Base-by-base conservation (phyloP, 2,329 filamentous ascomycete genomes). In the Zopfia rhizophila region DNA sequence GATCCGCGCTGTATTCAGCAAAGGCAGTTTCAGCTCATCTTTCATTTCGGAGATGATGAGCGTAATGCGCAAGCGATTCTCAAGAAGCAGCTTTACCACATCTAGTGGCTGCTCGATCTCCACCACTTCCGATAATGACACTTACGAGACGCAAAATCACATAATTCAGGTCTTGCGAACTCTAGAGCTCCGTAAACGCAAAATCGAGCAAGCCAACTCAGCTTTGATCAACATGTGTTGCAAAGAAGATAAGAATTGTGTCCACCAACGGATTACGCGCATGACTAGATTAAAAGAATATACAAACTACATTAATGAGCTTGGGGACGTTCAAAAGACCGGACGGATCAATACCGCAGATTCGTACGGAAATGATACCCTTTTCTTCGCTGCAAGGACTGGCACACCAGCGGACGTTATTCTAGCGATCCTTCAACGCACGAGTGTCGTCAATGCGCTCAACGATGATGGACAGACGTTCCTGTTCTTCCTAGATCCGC, bases 11-110 rank as follows among this genome's bases (percentile, higher is more conserved):
- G 23, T 32, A 23, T 21, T 40, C 6, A 3, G 13, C n/a, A 30
- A 29, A 16, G 18, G 25, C 38, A 40, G 38, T 22, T 40, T 23
- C 19, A 40, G 28, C 18, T 40, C 38, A 11, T 40, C 38, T 6
- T 11, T 40, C 4, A 21, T 31, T 3, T 40, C 38, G 3, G 38
- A 40, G 3, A 32, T 40, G 4, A 18, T 30, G 25, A 32, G 38
- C 19, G 12, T 40, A 5, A 8, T 40, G 12, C 38, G 28, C 4
- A 31, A 22, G 3, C 13, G 27, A 16, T 31, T 31, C n/a, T 40
- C 38, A 8, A 38, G 18, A 5, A 40, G 38, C 14, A 40, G 17
- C 7, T 12, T 39, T 19, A 11, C 24, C n/a, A 39, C 37, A 13
- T 6, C 12, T n/a, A 39, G 37, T 27, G 35, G 28, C 5, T 10